phyloP scores from a whole-genome alignment of 208 protist species.

The Leishmania gerbilli region DNA sequence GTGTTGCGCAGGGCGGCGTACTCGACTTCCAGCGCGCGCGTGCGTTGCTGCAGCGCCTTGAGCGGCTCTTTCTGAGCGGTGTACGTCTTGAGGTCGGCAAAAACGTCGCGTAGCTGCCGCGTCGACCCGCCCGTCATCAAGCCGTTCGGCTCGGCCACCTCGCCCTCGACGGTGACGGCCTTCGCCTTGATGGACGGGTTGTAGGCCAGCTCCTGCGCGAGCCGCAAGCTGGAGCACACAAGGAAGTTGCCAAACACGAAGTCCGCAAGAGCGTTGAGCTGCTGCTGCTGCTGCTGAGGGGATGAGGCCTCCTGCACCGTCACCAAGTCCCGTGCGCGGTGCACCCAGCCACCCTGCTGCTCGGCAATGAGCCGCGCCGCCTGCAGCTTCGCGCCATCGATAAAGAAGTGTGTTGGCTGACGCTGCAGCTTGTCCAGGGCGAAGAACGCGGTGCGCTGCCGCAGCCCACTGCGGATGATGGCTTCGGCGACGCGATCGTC shows the following conservation, averaged over 20 bases:
- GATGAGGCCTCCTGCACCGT: conserved; percentile 34
- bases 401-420: conserved; percentile 10
- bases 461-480: conserved; percentile 94
- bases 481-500: conserved; percentile 90
- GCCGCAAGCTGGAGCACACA: conserved; percentile 89
- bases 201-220: conserved; percentile 91
- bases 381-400: conserved; percentile 38
- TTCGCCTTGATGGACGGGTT: conserved; percentile 65
- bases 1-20: conserved; percentile 44
- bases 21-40: conserved; percentile 44
- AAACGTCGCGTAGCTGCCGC: conserved; percentile 69
- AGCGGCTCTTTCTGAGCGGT: conserved; percentile 54
- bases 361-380: conserved; percentile 43
- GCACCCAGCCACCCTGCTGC: conserved; percentile 35
- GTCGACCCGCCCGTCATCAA: conserved; percentile 97
- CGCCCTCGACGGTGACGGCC: conserved; percentile 98
- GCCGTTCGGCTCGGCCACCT: conserved; percentile 98
- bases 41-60: conserved; percentile 37
- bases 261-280: conserved; percentile 45
- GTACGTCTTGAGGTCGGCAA: conserved; percentile 64
- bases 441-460: conserved; percentile 96
- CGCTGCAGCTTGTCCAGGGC: conserved; percentile 95
- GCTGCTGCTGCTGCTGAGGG: not conserved
- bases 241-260: conserved; percentile 98
- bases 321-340: conserved; percentile 29